Evolutionary conservation across 208 protist genomes (phyloP).

Genomic region (Leishmania lainsoni): DNA sequence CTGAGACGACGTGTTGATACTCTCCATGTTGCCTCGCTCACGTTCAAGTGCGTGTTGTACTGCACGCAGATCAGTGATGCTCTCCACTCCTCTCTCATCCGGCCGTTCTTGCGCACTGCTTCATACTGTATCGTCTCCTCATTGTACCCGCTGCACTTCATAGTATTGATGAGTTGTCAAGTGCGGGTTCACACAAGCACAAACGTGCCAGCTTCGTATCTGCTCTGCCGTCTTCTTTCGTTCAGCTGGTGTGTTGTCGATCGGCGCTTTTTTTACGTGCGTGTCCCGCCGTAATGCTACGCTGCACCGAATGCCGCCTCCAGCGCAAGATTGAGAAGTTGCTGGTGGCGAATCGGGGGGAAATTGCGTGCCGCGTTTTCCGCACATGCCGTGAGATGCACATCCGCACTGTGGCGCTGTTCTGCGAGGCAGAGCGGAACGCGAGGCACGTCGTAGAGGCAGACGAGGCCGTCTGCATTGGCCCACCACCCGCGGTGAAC

Average conservation of each 20-base stretch:
- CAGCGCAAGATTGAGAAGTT: constrained; percentile 89
- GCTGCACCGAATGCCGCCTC: constrained; percentile 12
- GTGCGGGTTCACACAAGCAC: background rate
- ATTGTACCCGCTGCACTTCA: background rate
- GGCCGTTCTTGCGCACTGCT: background rate
- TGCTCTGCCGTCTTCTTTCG: background rate
- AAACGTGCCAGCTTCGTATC: background rate
- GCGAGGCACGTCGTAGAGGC: constrained; percentile 92
- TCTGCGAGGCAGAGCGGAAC: constrained; percentile 90
- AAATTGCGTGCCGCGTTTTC: constrained; percentile 97
- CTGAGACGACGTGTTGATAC: background rate
- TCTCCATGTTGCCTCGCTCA: background rate
- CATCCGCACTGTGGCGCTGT: constrained; percentile 97
- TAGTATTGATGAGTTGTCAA: background rate
- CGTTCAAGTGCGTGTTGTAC: background rate
- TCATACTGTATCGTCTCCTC: constrained; percentile 1
- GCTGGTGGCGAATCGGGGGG: constrained; percentile 97
- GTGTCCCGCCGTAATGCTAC: constrained; percentile 21
- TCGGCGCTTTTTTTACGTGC: background rate
- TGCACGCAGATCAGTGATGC: background rate
- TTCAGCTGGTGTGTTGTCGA: background rate
- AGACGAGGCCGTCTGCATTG: constrained; percentile 83
- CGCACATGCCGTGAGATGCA: constrained; percentile 91
- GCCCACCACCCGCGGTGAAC: constrained; percentile 52
- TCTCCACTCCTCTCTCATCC: background rate